Conservation (phyloP, 768 basidiomycete species). For the Mycena olivaceomarginata region DNA sequence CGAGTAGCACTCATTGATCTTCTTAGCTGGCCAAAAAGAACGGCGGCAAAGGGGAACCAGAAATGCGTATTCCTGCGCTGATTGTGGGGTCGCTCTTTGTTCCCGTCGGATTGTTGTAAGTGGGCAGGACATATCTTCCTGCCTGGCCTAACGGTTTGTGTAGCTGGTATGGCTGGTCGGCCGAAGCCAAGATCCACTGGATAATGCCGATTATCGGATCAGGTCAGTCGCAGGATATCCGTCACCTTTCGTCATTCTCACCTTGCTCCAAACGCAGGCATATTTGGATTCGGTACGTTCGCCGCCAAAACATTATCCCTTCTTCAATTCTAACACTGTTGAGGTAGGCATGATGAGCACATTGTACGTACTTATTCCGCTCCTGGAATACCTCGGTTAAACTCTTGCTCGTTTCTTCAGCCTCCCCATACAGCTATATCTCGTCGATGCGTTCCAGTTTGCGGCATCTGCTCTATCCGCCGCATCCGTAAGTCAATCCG, state of each 20-base stretch:
- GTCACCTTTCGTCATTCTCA: background rate
- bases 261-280: constrained; percentile 46
- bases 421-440: constrained; percentile 80
- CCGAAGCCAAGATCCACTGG: constrained; percentile 75
- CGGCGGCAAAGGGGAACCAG: constrained; percentile 71
- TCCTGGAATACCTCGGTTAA: constrained; percentile 34
- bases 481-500: constrained; percentile 64
- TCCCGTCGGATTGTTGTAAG: constrained; percentile 71
- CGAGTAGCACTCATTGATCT: background rate
- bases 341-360: constrained; percentile 72
- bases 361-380: constrained; percentile 58
- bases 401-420: constrained; percentile 51
- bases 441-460: constrained; percentile 80
- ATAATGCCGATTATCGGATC: constrained; percentile 83
- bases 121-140: background rate
- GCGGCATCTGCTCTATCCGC: constrained; percentile 81
- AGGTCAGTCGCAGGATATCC: constrained; percentile 7
- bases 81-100: constrained; percentile 70
- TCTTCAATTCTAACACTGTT: constrained; percentile 40
- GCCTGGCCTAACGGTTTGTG: background rate
- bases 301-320: background rate
- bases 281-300: constrained; percentile 69
- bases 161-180: constrained; percentile 89
- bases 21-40: constrained; percentile 56
- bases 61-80: constrained; percentile 72